Base-by-base conservation (phyloP, 257 asterid genomes). In the Paraleonurus japonicus region DNA sequence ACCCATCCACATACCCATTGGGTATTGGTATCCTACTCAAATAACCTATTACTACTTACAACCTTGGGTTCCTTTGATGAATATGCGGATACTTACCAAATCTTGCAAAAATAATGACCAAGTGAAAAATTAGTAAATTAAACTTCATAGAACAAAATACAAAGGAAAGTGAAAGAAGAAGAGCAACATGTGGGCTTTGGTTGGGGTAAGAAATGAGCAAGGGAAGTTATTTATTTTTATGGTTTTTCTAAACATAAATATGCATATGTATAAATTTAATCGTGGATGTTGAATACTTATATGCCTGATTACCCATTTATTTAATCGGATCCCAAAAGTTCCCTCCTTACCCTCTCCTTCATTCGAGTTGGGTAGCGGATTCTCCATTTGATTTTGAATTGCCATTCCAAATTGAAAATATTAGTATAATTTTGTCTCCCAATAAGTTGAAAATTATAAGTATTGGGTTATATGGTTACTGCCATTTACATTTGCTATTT, bases 371-470 rank as follows among this genome's bases (percentile, higher is more conserved):
- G 10, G 22, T 47, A 47, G 54, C 16, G 54, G 54, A 47, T 47
- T 47, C 54, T 47, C 22, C 54, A 47, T 47, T 47, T 1, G 54
- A n/a, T 47, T 47, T 4, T 5, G 5, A 47, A 47, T 47, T 47
- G 54, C 22, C 10, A 47, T 47, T 23, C 22, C 54, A 47, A 47
- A 9, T 47, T 9, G 5, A 47, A 55, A 28, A 5, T 28, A 28
- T 28, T 28, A 35, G 47, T 5, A 3, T 72, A 23, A n/a, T n/a
- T 61, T 2, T 22, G 2, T 22, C 23, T 3, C 32, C 1, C 28
- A 47, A 19, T 22, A 17, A 76, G 24, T 54, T 53, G 73, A 57
- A 27, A 69, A 19, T n/a, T 48, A 30, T 47, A 28, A 33, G 73
- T 50, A 24, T 57, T 57, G 72, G 54, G 55, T 64, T 39, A 13